phyloP scores from a whole-genome alignment of 257 asterid genomes.

The Primulina tabacum region DNA sequence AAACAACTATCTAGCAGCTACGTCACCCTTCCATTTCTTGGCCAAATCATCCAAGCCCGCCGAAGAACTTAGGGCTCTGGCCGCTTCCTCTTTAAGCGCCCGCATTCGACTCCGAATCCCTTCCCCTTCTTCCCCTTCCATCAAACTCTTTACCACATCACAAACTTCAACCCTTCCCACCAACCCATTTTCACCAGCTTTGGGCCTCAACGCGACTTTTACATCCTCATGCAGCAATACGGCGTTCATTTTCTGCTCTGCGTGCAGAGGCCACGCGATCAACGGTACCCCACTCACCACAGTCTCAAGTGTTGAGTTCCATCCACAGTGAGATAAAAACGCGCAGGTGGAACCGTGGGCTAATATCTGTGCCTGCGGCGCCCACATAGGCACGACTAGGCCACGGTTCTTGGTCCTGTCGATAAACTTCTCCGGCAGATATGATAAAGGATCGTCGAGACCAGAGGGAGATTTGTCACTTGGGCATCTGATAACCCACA shows the following conservation, averaged over 20 bases:
- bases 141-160: conserved; percentile 41
- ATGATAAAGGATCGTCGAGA: conserved; percentile 38
- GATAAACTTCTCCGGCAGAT: conserved; percentile 45
- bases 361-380: conserved; percentile 45
- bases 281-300: conserved; percentile 60
- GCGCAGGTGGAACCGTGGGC: conserved; percentile 42
- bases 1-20: no score
- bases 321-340: conserved; percentile 64
- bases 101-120: conserved; percentile 46
- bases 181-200: conserved; percentile 34
- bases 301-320: conserved; percentile 61
- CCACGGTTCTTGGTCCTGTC: conserved; percentile 40
- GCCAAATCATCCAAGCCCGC: conserved; percentile 30
- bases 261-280: conserved; percentile 78
- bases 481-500: conserved; percentile 58
- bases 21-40: conserved; percentile 25
- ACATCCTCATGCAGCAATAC: conserved; percentile 48
- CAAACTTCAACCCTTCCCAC: conserved; percentile 46
- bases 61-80: conserved; percentile 27
- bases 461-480: conserved; percentile 23
- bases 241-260: conserved; percentile 76
- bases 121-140: conserved; percentile 74
- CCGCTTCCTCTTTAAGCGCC: conserved; percentile 54
- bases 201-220: conserved; percentile 48
- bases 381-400: conserved; percentile 51